Percentiles rank a stretch among this genome's conserved stretches.
phyloP scores from a whole-genome alignment of 208 protist genomes.

The Herpetomonas muscarum region DNA sequence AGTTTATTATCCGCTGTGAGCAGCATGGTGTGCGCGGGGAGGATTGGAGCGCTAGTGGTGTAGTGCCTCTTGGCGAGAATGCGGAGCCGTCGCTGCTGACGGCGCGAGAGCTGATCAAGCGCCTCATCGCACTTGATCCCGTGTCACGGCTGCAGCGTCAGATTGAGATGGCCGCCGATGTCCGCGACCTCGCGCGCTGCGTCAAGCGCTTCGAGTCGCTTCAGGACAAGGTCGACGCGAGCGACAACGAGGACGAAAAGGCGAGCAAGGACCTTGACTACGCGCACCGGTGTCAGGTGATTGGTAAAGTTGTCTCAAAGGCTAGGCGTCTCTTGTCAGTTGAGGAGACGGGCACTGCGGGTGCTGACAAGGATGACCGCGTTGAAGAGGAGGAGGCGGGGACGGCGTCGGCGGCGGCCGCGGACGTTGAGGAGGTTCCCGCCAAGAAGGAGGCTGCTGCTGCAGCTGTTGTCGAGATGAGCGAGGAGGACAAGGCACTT shows the following conservation, averaged over 20 bases:
- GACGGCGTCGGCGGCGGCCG: neutral
- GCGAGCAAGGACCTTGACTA: constrained; percentile 28
- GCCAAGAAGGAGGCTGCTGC: neutral
- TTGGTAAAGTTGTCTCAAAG: constrained; percentile 83
- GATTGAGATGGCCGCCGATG: constrained; percentile 50
- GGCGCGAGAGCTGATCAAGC: constrained; percentile 58
- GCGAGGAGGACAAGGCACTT: constrained; percentile 26
- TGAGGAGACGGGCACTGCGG: constrained; percentile 3
- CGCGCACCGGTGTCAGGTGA: constrained; percentile 52
- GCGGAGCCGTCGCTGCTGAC: constrained; percentile 41
- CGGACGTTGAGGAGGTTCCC: neutral
- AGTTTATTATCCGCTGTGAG: constrained; percentile 85
- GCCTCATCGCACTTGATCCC: constrained; percentile 45
- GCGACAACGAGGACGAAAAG: constrained; percentile 6
- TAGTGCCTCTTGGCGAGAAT: constrained; percentile 8
- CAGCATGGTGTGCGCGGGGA: constrained; percentile 56
- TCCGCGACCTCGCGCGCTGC: constrained; percentile 41
- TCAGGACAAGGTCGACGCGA: constrained; percentile 4
- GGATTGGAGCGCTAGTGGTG: constrained; percentile 29
- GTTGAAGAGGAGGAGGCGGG: neutral
- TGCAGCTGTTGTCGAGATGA: constrained; percentile 13
- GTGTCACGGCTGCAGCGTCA: constrained; percentile 61
- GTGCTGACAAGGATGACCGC: neutral
- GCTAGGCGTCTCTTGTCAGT: constrained; percentile 42
- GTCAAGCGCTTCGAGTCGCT: constrained; percentile 26